phyloP scores from a whole-genome alignment of 371 early-diverging fungal species.

The Mortierella sp. region DNA sequence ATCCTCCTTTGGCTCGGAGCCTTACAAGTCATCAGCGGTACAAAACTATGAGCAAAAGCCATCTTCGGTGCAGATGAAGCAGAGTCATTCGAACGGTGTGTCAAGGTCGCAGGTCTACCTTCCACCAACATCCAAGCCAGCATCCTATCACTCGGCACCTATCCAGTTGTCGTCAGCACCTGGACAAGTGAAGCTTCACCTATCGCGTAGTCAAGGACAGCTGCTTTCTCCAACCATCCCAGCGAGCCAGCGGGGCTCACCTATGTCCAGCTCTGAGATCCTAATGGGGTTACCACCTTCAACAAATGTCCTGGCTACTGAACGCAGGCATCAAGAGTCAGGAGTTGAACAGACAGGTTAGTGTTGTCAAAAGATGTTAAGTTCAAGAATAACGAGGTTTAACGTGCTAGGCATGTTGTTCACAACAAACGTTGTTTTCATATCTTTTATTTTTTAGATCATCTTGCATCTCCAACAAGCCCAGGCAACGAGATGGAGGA shows the following conservation, averaged over 20 bases:
- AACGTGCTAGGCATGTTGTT: too few species aligned
- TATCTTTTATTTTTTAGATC: conserved; percentile 10
- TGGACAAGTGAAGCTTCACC: conserved; percentile 4
- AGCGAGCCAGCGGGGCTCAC: conserved; percentile 21
- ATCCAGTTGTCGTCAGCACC: conserved; percentile 33
- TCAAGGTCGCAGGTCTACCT: conserved; percentile 11
- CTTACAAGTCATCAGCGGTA: conserved; percentile 2
- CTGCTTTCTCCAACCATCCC: conserved; percentile 4
- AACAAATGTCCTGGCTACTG: conserved; percentile 7
- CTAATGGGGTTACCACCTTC: conserved; percentile 6
- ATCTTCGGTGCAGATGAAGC: conserved; percentile 11
- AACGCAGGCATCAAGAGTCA: conserved; percentile 33
- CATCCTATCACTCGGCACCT: conserved; percentile 49
- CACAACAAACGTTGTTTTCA: neutral
- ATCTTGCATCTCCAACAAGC: conserved; percentile 31
- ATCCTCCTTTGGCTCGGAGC: neutral
- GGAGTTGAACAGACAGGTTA: conserved; percentile 19
- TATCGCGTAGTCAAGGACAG: neutral
- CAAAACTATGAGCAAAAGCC: conserved; percentile 20
- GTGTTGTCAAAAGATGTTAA: neutral
- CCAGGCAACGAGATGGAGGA: conserved; percentile 19
- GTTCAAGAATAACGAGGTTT: neutral
- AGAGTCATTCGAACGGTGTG: conserved; percentile 10
- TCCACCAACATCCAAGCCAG: conserved; percentile 3
- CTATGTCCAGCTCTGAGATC: conserved; percentile 43